Evolutionary conservation across 2,329 filamentous ascomycete genomes (phyloP), one percentile per base, ranked within the genome.

Genomic region (Niveomyces coronatus): DNA sequence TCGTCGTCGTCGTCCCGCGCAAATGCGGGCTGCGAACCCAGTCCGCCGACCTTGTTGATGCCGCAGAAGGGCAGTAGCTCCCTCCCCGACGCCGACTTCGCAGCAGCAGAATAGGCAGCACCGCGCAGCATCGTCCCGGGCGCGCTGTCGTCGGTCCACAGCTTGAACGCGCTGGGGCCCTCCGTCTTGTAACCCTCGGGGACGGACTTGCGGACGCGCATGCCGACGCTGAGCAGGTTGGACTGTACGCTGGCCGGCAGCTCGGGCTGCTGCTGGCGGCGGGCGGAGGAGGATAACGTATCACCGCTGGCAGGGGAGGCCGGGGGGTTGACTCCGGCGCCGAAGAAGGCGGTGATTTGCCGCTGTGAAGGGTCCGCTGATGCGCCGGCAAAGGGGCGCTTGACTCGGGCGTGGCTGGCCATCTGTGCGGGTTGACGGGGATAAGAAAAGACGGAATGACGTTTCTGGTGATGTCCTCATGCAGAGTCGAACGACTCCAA

Each of bases 131-230:
- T n/a, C n/a, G n/a, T n/a, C n/a, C n/a, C 20, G 17, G 44, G 39
- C 13, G 48, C 26, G 14, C 53, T 49, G 41, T 49, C 53, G 41
- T 63, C 60, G 11, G 59, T 61, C 60, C 71, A 76, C 16, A 77
- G 60, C 32, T 68, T 62, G 52, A 75, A 76, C 34, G 53, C 58
- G 47, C 62, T 65, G 44, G 67, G 63, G 37, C 54, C 50, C 45
- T 56, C 58, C 2, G 85, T 94, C 65, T 94, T 93, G 71, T 95
- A 95, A 43, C 89, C 89, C 56, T 95, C 88, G 1, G 86, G 82
- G 7, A 96, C 83, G 9, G 84, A 84, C 64, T 96, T 96, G 55
- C 89, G 82, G 35, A 96, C 74, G 17, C 89, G 81, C 87, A 95
- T 95, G 51, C 89, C 89, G 46, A 96, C 89, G 51, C 74, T 85